Evolutionary conservation across 768 basidiomycete species (phyloP), one percentile per base, ranked within the genome.

Genomic region (Tulasnella calospora): DNA sequence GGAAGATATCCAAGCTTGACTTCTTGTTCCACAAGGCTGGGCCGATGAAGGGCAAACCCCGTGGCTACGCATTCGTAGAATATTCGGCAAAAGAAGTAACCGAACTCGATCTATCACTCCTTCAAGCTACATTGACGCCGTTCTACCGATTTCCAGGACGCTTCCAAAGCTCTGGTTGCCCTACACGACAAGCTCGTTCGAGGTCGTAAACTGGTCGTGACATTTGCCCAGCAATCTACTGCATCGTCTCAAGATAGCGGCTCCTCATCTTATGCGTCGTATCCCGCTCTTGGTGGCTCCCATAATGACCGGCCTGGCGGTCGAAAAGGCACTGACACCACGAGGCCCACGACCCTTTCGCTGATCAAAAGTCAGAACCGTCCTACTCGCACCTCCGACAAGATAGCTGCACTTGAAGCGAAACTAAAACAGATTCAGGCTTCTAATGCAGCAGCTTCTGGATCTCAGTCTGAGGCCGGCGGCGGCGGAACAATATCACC

Each of bases 21-120:
- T 98, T 91, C 84, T 88, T 98, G 80, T 98, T 98, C 83, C 96
- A 99, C 87, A 98, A 97, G 85, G 87, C 92, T 0, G 98, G 97
- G 0, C 88, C 90, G 17, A 85, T 91, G 82, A 96, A 92, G 83
- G 98, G 98, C 23, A 98, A 94, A 83, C 96, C 98, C 0, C 88
- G 96, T 17, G 97, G 98, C 7, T 99, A 97, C 84, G 96, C 96
- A 0, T 99, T 99, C 81, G 85, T 99, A 44, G 94, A 98, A 85
- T 98, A 91, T 82, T 87, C 87, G 40, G 88, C 88, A 67, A 88
- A 91, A 85, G 89, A 91, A 85, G 97, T 99, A 67, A 67, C 80
- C 3, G 61, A 36, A n/a, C 69, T 30, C n/a, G 33, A 21, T 70
- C 27, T 46, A 44, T 36, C 4, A n/a, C 51, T 79, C 71, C 51